Base-by-base conservation (phyloP, 163 green algal genomes). In the Botryococcus braunii region DNA sequence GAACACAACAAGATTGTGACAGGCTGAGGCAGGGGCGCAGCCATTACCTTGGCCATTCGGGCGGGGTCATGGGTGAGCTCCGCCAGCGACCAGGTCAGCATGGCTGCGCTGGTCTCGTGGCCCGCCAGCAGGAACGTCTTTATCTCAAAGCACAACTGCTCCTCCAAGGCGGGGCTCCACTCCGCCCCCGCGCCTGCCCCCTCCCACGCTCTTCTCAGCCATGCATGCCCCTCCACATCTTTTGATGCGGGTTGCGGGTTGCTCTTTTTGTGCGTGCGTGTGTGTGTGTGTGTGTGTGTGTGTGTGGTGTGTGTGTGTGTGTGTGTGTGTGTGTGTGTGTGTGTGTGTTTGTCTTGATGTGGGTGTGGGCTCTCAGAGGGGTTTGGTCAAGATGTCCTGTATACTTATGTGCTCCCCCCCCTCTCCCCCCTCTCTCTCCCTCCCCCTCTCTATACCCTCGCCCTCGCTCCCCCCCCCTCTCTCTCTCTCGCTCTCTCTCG, bases 91-190 rank as follows among this genome's bases (percentile, higher is more conserved):
- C 89, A 97, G 39, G 86, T 94, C 27, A 98, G 86, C 92, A 97
- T 97, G 59, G 89, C 88, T 2, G 91, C 86, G 70, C 76, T 90
- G 11, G 92, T 98, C 74, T 98, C 92, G 73, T 98, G 92, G 3
- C 92, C 92, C 9, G 92, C 92, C 68, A 98, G 78, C 73, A 98
- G 71, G 69, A 98, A 96, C 4, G 92, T 98, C 83, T 97, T 98
- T 41, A 97, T 77, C 81, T 98, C 92, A 68, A 89, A 97, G 79
- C 89, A 96, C 72, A 97, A 81, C 86, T 98, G 92, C 43, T 66
- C 74, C 74, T 96, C 86, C 32, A 90, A 73, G 5, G 70, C 81
- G 0, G 69, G 3, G 34, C 67, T 83, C 86, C 85, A 95, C 47
- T 68, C 37, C 84, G 78, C 29, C 85, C 86, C 36, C 70, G 52